Evolutionary conservation across 768 basidiomycete species (phyloP).

Genomic region (Pleurotus citrinopileatus): DNA sequence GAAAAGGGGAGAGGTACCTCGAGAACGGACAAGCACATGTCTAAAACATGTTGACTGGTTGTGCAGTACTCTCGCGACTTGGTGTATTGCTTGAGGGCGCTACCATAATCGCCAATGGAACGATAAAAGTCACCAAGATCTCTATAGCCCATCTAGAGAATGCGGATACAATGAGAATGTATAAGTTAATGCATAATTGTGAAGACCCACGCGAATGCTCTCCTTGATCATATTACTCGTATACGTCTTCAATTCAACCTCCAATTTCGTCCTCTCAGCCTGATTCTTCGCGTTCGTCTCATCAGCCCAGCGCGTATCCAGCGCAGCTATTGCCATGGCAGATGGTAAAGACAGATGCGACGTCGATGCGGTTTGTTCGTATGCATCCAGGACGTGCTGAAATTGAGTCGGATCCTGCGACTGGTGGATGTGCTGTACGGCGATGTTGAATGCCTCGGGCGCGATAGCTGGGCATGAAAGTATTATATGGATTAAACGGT

Average conservation of each 20-base stretch:
- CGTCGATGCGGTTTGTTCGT: constrained; percentile 42
- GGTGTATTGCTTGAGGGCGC: constrained; percentile 79
- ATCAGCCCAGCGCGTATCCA: constrained; percentile 76
- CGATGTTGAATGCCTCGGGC: constrained; percentile 66
- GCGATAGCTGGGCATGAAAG: constrained; percentile 64
- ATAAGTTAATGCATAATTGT: not conserved
- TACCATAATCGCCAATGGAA: constrained; percentile 64
- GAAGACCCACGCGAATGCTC: constrained; percentile 77
- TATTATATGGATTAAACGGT: constrained; percentile 70
- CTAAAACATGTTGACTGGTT: constrained; percentile 87
- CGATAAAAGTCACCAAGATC: constrained; percentile 84
- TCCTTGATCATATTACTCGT: constrained; percentile 98
- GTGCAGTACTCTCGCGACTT: constrained; percentile 93
- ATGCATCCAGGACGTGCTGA: constrained; percentile 46
- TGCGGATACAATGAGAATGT: not conserved
- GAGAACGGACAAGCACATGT: constrained; percentile 83
- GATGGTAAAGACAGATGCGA: constrained; percentile 40
- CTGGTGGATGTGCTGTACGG: constrained; percentile 58
- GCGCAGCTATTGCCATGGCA: constrained; percentile 40
- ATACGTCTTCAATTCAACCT: constrained; percentile 94
- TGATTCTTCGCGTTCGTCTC: constrained; percentile 61
- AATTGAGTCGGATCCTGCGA: constrained; percentile 69
- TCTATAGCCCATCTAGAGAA: constrained; percentile 91
- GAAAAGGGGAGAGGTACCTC: constrained; percentile 45
- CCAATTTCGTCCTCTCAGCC: constrained; percentile 78